Conservation (phyloP, 2,329 filamentous ascomycete genomes). For the Paramyrothecium roridum region DNA sequence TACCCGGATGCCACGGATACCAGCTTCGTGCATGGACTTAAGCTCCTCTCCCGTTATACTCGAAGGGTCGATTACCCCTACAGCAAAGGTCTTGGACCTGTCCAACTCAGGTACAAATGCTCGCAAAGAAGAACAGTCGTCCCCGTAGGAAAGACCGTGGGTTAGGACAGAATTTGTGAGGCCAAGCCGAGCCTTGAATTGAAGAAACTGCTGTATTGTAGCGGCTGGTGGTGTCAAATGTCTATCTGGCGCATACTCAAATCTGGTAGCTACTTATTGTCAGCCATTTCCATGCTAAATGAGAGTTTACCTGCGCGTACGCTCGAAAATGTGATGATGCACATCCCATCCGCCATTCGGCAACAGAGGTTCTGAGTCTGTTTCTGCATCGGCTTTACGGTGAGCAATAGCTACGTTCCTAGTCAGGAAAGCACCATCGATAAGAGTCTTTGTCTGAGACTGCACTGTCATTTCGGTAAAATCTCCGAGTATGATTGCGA, state of each 20-base stretch:
- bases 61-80: constrained; percentile 11
- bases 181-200: constrained; percentile 10
- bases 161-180: constrained; percentile 31
- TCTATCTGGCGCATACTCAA: constrained; percentile 6
- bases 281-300: neutral
- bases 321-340: constrained; percentile 29
- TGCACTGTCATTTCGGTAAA: neutral
- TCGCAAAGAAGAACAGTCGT: constrained; percentile 28
- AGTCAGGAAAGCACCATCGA: neutral
- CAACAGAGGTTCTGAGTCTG: constrained; percentile 12
- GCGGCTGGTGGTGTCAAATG: constrained; percentile 9
- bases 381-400: constrained; percentile 1
- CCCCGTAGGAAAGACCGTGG: constrained; percentile 32
- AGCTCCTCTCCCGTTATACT: constrained; percentile 8
- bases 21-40: constrained; percentile 11
- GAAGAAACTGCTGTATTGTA: constrained; percentile 7
- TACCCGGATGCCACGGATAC: constrained; percentile 29
- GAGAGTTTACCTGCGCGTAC: constrained; percentile 9
- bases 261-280: constrained; percentile 2
- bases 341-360: constrained; percentile 26
- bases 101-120: constrained; percentile 25
- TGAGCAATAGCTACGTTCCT: constrained; percentile 3
- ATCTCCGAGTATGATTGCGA: neutral
- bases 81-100: constrained; percentile 12
- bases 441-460: neutral